phyloP scores from a whole-genome alignment of 306 rosid genomes.

The Abrus pulchellus region DNA sequence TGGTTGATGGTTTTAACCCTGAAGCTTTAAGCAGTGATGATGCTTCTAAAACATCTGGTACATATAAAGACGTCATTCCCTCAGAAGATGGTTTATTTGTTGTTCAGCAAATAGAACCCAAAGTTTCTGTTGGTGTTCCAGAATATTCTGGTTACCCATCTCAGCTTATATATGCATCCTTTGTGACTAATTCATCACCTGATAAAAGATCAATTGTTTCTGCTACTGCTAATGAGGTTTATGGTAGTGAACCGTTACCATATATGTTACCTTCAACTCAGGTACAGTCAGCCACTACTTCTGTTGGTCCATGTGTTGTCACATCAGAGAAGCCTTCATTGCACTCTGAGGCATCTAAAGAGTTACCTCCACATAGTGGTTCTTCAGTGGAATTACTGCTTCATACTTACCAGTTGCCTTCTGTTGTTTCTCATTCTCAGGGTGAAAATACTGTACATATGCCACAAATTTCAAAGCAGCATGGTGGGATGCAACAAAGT shows the following conservation, averaged over 20 bases:
- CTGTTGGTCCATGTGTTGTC: conserved; percentile 46
- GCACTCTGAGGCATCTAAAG: conserved; percentile 54
- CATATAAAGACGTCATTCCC: conserved; percentile 48
- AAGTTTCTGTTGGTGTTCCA: conserved; percentile 52
- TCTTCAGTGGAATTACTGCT: conserved; percentile 52
- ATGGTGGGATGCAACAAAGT: conserved; percentile 60
- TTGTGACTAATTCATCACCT: conserved; percentile 49
- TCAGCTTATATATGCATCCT: conserved; percentile 53
- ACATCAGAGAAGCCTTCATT: conserved; percentile 56
- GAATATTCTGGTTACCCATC: conserved; percentile 52
- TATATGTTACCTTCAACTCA: conserved; percentile 51
- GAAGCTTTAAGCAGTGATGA: conserved; percentile 49
- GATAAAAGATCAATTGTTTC: conserved; percentile 54
- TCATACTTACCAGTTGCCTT: conserved; percentile 61
- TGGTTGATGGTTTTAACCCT: conserved; percentile 52
- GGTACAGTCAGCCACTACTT: conserved; percentile 53
- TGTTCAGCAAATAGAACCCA: conserved; percentile 52
- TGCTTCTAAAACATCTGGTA: conserved; percentile 50
- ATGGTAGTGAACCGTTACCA: conserved; percentile 54
- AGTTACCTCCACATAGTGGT: conserved; percentile 50
- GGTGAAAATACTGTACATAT: conserved; percentile 60
- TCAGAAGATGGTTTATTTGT: conserved; percentile 45
- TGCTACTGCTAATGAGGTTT: conserved; percentile 52
- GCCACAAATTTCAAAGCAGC: conserved; percentile 58
- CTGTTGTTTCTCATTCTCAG: conserved; percentile 58